A percentile compares a stretch with the other conserved stretches of the same genome.
Conservation (phyloP, 495 filamentous ascomycete genomes). For the Aspergillus indologenus region DNA sequence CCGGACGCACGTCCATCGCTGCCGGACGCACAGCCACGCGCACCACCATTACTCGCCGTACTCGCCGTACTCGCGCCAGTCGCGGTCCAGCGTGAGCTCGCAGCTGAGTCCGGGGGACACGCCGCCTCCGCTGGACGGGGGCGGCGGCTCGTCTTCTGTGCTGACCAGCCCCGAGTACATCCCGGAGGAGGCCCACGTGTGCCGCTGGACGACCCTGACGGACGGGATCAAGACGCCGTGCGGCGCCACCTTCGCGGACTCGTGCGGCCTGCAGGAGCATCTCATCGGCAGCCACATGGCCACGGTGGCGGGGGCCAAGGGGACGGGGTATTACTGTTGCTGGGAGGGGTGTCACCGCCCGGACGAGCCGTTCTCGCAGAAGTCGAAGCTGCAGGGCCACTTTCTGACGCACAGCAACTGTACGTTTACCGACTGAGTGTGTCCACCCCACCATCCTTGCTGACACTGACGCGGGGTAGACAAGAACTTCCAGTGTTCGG, state of each 20-base stretch:
- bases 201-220: slow-evolving; percentile 35
- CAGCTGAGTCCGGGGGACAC: slow-evolving; percentile 43
- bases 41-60: slow-evolving; percentile 35
- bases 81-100: slow-evolving; percentile 43
- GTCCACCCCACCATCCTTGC: too few relatives aligned
- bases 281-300: slow-evolving; percentile 40
- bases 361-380: slow-evolving; percentile 47
- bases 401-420: slow-evolving; percentile 49
- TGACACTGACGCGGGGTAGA: too few relatives aligned
- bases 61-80: slow-evolving; percentile 43
- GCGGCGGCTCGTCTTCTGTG: slow-evolving; percentile 35
- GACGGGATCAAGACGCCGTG: slow-evolving; percentile 34
- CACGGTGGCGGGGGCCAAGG: slow-evolving; percentile 42
- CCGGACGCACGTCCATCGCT: slow-evolving; percentile 36
- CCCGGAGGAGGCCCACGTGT: slow-evolving; percentile 36
- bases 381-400: slow-evolving; percentile 50
- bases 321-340: slow-evolving; percentile 48
- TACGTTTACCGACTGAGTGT: slow-evolving; percentile 25
- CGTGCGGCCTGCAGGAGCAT: slow-evolving; percentile 44
- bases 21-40: slow-evolving; percentile 33
- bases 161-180: slow-evolving; percentile 41
- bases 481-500: slow-evolving; percentile 45
- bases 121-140: slow-evolving; percentile 43
- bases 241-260: slow-evolving; percentile 33
- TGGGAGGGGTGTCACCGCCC: slow-evolving; percentile 48